Evolutionary conservation across 257 asterid genomes (phyloP), one percentile per base, ranked within the genome.

Genomic region (Fraxinus excelsior): DNA sequence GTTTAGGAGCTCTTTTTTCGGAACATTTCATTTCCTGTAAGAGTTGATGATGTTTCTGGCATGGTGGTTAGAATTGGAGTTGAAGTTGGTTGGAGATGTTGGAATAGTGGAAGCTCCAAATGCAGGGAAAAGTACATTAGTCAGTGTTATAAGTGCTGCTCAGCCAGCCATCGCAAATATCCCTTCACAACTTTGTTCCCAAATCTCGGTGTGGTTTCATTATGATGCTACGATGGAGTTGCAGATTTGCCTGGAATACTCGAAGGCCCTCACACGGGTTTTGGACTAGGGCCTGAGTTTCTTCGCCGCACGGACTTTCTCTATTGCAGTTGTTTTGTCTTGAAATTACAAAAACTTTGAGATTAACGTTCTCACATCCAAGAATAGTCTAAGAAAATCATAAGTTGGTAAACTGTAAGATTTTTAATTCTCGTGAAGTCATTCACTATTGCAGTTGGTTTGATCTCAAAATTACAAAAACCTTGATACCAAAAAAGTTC

Each of bases 121-220:
- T 85, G 99, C 99, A 49, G 97, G 99, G 81, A 96, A 96, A 87
- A 96, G 99, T 88, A 96, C 97, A 8, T 82, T 88, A 77, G 96
- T 95, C 70, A 93, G 99, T 80, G 98, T 96, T 73, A 70, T 93
- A 62, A 91, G 96, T 85, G 96, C 99, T 79, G 97, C 98, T 76
- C 90, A 88, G 84, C 99, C 98, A 71, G 80, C 85, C 74, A 93
- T 91, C 76, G 98, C 99, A 46, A 91, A 90, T 95, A 95, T 75
- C 99, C 99, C 68, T 96, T 96, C 86, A 93, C 98, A 13, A 93
- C 99, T 35, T 87, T 96, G 88, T 97, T 96, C 79, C 99, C 98
- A n/a, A 93, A 96, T 84, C 91, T 96, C 19, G 98, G 98, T 96
- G 81, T 90, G 97, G 7, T 93, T 96, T 29, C 96, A 86, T 83